A percentile compares a stretch with the other conserved stretches of the same genome.
Evolutionary conservation across 164 flowering plant genomes (phyloP).

Genomic region (Chimonanthus salicifolius): DNA sequence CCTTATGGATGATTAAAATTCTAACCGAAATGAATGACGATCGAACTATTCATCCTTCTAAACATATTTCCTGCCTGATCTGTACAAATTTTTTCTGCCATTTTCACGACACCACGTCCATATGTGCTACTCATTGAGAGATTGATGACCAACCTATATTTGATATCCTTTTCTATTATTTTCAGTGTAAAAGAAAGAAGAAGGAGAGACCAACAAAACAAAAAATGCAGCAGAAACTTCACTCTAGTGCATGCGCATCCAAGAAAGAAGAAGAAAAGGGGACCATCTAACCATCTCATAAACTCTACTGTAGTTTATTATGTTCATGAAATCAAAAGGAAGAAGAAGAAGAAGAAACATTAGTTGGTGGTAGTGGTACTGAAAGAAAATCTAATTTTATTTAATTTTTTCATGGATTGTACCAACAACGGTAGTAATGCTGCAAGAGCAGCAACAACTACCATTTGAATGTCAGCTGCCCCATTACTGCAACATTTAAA

Average conservation of each 20-base stretch:
- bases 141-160: slow-evolving; percentile 17
- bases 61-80: slow-evolving; percentile 49
- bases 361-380: neutral
- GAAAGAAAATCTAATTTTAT: too few relatives aligned
- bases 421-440: neutral
- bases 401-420: too few relatives aligned
- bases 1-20: neutral
- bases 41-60: slow-evolving; percentile 34
- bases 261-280: too few relatives aligned
- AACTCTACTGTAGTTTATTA: too few relatives aligned
- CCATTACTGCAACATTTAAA: slow-evolving; percentile 31
- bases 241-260: too few relatives aligned
- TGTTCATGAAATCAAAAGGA: too few relatives aligned
- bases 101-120: slow-evolving; percentile 35
- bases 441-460: slow-evolving; percentile 21
- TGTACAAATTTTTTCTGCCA: slow-evolving; percentile 44
- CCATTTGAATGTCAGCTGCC: slow-evolving; percentile 26
- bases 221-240: too few relatives aligned
- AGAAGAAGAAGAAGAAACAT: neutral
- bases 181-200: too few relatives aligned
- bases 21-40: slow-evolving; percentile 43
- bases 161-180: too few relatives aligned
- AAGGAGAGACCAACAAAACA: too few relatives aligned
- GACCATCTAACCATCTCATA: too few relatives aligned
- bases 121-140: slow-evolving; percentile 23